phyloP scores from a whole-genome alignment of 495 filamentous ascomycete genomes.

The Xylaria bambusicola region DNA sequence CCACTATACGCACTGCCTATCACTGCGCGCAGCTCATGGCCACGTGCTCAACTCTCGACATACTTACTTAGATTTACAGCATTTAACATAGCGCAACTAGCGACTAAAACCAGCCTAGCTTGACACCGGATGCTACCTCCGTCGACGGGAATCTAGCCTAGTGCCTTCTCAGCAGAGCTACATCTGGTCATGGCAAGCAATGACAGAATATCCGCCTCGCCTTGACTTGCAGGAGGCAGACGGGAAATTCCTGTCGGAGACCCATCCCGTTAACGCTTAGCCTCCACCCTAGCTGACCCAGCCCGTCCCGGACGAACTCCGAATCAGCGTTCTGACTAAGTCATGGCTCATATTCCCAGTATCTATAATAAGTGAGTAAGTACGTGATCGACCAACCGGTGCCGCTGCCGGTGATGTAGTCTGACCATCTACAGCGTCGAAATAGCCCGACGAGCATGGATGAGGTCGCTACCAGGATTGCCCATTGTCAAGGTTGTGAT shows the following conservation, averaged over 20 bases:
- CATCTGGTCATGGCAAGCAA: slow-evolving; percentile 1
- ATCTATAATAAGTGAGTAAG: no score
- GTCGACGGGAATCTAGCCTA: background rate
- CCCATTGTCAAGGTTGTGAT: slow-evolving; percentile 1
- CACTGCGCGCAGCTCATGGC: slow-evolving; percentile 3
- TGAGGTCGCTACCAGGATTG: slow-evolving; percentile 7
- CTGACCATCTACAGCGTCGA: slow-evolving; percentile 8
- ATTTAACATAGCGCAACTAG: background rate
- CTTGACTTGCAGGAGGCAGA: slow-evolving; percentile 5
- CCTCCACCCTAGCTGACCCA: background rate
- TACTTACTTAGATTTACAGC: no score
- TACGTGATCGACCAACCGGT: slow-evolving; percentile 18
- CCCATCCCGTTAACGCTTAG: slow-evolving; percentile 1
- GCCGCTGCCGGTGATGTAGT: slow-evolving; percentile 13
- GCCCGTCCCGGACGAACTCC: slow-evolving; percentile 3
- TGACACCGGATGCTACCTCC: slow-evolving; percentile 10
- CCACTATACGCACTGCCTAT: no score
- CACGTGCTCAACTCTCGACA: slow-evolving; percentile 4
- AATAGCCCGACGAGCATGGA: slow-evolving; percentile 15
- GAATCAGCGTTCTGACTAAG: slow-evolving; percentile 2
- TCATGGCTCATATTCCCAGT: slow-evolving; percentile 5
- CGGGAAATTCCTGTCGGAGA: slow-evolving; percentile 12
- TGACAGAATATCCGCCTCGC: no score
- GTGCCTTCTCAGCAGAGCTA: slow-evolving; percentile 4
- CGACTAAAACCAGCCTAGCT: slow-evolving; percentile 5